Evolutionary conservation across 2,329 filamentous ascomycete genomes (phyloP), one percentile per base, ranked within the genome.

Genomic region (Nemania diffusa): DNA sequence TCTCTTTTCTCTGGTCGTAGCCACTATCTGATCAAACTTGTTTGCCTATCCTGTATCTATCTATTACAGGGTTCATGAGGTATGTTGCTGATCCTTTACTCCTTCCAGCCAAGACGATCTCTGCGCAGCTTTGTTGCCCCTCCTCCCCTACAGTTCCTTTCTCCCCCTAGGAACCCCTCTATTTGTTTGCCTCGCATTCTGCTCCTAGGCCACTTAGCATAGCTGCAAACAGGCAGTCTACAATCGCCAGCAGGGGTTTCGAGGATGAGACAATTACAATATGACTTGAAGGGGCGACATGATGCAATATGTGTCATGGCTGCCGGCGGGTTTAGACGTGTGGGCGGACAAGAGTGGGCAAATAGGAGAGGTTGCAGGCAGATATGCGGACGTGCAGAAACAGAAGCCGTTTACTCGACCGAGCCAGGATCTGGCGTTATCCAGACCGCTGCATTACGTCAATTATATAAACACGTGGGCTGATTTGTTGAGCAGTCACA

Each of bases 401-500:
- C 64, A 57, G 48, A 50, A 42, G 50, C 50, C 48, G 48, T 52
- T 51, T 32, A 44, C 26, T 63, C 55, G 37, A 57, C 52, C 55
- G 34, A 50, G 48, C 67, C 57, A 51, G 60, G 64, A 67, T 67
- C 48, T 50, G 26, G 53, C 53, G 48, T 34, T 61, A 52, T 37
- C 44, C 59, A 68, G 62, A 68, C 63, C 58, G 63, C 62, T 64
- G 64, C 68, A 75, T 75, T 75, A 75, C 73, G 73, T 75, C 73
- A 75, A 74, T 67, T 68, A 66, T 71, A 71, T 72, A 64, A 66
- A 62, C 62, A 58, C 17, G 56, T 57, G 13, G 37, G 62, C 65
- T 67, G 51, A 69, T 69, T 69, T 64, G 53, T 59, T 64, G 52
- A 64, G 63, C 57, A 66, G 50, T 62, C 60, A 62, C 59, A 56